Evolutionary conservation across 176 grass and related monocot species (phyloP).

Genomic region (Aechmea fasciata): DNA sequence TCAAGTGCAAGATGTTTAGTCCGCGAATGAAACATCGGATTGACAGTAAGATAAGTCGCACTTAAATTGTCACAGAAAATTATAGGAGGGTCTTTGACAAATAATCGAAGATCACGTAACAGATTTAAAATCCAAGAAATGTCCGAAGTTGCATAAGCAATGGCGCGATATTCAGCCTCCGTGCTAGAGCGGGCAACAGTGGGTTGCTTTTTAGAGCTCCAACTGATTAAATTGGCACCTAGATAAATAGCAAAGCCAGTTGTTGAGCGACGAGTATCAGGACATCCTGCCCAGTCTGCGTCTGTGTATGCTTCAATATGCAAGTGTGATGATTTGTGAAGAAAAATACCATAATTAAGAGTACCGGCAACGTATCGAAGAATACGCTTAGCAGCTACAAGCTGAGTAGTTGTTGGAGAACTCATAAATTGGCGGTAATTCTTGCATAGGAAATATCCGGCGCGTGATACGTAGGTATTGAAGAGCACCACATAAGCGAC

Average conservation of each 20-base stretch:
- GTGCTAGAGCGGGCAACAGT: neutral
- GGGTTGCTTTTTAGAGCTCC: slow-evolving; percentile 3
- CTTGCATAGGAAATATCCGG: neutral
- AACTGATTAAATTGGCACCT: neutral
- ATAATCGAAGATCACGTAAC: no score
- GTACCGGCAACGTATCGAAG: neutral
- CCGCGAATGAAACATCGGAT: no score
- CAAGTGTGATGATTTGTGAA: neutral
- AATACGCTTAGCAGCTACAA: no score
- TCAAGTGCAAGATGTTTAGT: no score
- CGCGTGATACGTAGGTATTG: neutral
- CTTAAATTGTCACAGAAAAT: no score
- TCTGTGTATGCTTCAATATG: neutral
- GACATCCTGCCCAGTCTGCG: neutral
- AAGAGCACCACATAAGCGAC: neutral
- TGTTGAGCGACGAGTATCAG: neutral
- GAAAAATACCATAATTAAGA: neutral
- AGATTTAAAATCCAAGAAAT: no score
- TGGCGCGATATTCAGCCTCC: no score
- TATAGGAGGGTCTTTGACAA: no score
- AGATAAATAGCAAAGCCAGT: neutral
- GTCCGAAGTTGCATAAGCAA: no score
- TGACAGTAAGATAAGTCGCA: no score
- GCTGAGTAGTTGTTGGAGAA: no score
- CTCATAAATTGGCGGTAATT: neutral